These are phyloP conservation scores for Paraglomus brasilianum DNA, from an alignment of 192 early-diverging fungal species.

Conservation along the genomic window DNA sequence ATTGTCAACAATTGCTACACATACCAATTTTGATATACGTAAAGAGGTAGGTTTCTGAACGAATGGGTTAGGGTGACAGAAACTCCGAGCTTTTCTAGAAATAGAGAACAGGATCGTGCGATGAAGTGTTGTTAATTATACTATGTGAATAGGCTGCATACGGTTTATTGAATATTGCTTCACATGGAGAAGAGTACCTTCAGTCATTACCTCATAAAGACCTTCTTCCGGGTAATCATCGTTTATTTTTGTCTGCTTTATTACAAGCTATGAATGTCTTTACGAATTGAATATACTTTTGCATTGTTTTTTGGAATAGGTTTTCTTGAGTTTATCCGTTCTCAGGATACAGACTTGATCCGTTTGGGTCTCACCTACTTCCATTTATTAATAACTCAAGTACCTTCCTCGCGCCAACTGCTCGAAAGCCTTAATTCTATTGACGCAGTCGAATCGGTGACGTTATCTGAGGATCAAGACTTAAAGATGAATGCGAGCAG, in stretches of 20 bases:
- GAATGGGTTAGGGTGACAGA: not conserved
- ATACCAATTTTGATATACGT: slow-evolving; percentile 65
- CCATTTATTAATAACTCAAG: slow-evolving; percentile 51
- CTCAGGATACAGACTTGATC: slow-evolving; percentile 63
- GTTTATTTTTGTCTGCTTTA: not conserved
- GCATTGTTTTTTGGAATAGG: slow-evolving; percentile 17
- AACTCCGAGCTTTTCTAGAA: too few relatives aligned
- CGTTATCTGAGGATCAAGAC: slow-evolving; percentile 49
- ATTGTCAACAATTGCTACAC: slow-evolving; percentile 56
- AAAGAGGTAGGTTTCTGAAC: slow-evolving; percentile 48
- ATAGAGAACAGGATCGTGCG: too few relatives aligned
- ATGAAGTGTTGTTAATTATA: not conserved
- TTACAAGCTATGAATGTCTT: not conserved
- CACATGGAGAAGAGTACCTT: slow-evolving; percentile 48
- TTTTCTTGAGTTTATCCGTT: slow-evolving; percentile 58
- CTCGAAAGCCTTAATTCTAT: slow-evolving; percentile 45
- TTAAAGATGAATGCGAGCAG: slow-evolving; percentile 46
- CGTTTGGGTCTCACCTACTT: slow-evolving; percentile 62
- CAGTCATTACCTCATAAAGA: slow-evolving; percentile 44
- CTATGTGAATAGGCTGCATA: slow-evolving; percentile 51
- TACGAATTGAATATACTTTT: not conserved
- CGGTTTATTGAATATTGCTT: slow-evolving; percentile 63
- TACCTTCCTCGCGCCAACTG: slow-evolving; percentile 40
- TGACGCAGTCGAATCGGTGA: slow-evolving; percentile 60
- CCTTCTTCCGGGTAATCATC: slow-evolving; percentile 41